Evolutionary conservation across 257 asterid species (phyloP).

Genomic region (Scutellaria minor): DNA sequence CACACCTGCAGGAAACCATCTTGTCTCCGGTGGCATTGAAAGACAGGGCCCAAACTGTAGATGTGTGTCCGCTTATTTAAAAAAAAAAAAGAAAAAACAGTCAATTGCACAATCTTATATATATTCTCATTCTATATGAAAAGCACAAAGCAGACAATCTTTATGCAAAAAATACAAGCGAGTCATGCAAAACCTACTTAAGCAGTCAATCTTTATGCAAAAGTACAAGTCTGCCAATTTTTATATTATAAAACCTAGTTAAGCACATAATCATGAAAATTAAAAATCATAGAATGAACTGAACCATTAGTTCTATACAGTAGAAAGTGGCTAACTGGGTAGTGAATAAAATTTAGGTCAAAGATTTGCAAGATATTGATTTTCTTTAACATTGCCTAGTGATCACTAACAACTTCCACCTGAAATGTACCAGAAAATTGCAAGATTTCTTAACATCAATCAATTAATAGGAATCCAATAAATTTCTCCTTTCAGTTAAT

Average conservation of each 20-base stretch:
- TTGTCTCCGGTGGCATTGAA: conserved; percentile 72
- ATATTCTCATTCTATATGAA: conserved; percentile 9
- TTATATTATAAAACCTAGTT: neutral
- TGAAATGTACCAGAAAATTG: neutral
- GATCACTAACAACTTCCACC: conserved; percentile 12
- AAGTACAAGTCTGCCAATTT: too few relatives aligned
- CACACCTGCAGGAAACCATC: conserved; percentile 97
- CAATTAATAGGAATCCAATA: conserved; percentile 14
- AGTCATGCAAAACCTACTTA: too few relatives aligned
- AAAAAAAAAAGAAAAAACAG: conserved; percentile 8
- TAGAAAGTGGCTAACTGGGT: conserved; percentile 5
- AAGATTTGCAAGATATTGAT: neutral
- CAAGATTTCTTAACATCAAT: neutral
- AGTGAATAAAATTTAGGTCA: neutral
- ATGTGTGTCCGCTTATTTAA: conserved; percentile 74
- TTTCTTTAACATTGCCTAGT: neutral
- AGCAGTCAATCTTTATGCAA: neutral
- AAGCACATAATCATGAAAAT: conserved; percentile 20
- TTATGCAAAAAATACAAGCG: conserved; percentile 23
- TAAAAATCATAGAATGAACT: conserved; percentile 6
- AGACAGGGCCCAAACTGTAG: conserved; percentile 92
- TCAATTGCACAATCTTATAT: conserved; percentile 13
- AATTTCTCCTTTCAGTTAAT: neutral
- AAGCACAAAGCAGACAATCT: neutral
- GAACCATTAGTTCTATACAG: neutral